Evolutionary conservation across 164 flowering plant species (phyloP).

Genomic region (Tinospora cordifolia): DNA sequence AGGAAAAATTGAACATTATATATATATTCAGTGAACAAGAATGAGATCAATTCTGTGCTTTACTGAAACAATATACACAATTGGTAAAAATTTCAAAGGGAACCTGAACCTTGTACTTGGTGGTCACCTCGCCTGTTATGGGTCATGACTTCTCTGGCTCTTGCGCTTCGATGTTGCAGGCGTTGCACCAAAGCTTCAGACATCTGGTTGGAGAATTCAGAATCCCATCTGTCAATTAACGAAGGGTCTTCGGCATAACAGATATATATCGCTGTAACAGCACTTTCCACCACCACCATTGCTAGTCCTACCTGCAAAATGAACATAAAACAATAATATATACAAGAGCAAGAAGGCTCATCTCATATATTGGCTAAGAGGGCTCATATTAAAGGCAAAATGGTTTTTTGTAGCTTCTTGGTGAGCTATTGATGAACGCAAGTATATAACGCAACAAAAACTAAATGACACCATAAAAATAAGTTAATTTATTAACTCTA

Average conservation of each 20-base stretch:
- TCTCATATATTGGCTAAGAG: no score
- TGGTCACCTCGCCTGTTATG: constrained; percentile 37
- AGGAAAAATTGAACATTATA: neutral
- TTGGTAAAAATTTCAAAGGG: constrained; percentile 21
- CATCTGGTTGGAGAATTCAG: constrained; percentile 75
- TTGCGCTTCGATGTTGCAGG: constrained; percentile 77
- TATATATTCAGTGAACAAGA: neutral
- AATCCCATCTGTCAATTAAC: constrained; percentile 81
- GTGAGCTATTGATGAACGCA: no score
- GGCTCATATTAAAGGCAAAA: no score
- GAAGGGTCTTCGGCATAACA: constrained; percentile 91
- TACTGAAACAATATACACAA: neutral
- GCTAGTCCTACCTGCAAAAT: constrained; percentile 74
- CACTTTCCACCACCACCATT: constrained; percentile 73
- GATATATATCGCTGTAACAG: constrained; percentile 92
- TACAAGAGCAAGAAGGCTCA: no score
- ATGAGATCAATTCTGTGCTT: neutral
- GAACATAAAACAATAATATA: no score
- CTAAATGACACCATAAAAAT: no score
- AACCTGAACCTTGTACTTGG: constrained; percentile 30
- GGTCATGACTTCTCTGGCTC: constrained; percentile 59
- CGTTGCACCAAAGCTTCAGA: constrained; percentile 82
- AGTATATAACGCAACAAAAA: no score
- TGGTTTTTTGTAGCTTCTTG: no score
- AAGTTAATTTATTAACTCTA: no score